These are phyloP conservation scores for Thelonectria blattea DNA, from an alignment of 2,329 filamentous ascomycete genomes.

Conservation along the genomic window DNA sequence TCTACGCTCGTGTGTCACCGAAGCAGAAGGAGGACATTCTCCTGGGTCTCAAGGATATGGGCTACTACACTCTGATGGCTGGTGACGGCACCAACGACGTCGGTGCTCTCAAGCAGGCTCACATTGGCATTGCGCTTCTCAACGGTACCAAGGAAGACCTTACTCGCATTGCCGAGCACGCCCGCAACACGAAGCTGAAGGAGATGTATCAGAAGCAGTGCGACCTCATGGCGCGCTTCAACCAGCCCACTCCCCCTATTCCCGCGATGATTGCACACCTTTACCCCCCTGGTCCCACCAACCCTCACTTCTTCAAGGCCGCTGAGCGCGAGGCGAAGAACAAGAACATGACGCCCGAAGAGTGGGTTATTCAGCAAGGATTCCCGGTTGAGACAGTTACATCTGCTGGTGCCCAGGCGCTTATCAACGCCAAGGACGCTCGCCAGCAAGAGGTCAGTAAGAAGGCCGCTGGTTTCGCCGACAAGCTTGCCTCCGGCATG, in stretches of 20 bases:
- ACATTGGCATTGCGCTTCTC: slow-evolving; percentile 93
- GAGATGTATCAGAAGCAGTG: slow-evolving; percentile 98
- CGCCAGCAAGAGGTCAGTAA: slow-evolving; percentile 67
- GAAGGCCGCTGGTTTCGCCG: slow-evolving; percentile 79
- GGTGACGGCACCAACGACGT: slow-evolving; percentile 99
- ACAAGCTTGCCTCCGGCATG: slow-evolving; percentile 85
- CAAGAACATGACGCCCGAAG: slow-evolving; percentile 72
- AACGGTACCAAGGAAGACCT: slow-evolving; percentile 94
- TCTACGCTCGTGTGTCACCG: slow-evolving; percentile 96
- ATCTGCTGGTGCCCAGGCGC: slow-evolving; percentile 68
- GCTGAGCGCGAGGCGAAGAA: slow-evolving; percentile 83
- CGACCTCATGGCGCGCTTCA: slow-evolving; percentile 90
- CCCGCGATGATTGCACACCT: slow-evolving; percentile 92
- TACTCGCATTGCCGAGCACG: slow-evolving; percentile 89
- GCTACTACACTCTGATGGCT: slow-evolving; percentile 98
- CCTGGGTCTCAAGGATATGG: slow-evolving; percentile 93
- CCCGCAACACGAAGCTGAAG: slow-evolving; percentile 96
- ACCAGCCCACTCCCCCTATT: slow-evolving; percentile 89
- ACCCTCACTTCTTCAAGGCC: slow-evolving; percentile 94
- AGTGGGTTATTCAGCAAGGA: slow-evolving; percentile 60
- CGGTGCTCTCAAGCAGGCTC: slow-evolving; percentile 95
- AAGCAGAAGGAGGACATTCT: slow-evolving; percentile 99
- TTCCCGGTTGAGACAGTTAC: slow-evolving; percentile 67
- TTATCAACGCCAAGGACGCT: slow-evolving; percentile 49
- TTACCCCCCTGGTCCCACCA: slow-evolving; percentile 86